Conservation (phyloP, 371 early-diverging fungal genomes). For the Mortierella sp. region DNA sequence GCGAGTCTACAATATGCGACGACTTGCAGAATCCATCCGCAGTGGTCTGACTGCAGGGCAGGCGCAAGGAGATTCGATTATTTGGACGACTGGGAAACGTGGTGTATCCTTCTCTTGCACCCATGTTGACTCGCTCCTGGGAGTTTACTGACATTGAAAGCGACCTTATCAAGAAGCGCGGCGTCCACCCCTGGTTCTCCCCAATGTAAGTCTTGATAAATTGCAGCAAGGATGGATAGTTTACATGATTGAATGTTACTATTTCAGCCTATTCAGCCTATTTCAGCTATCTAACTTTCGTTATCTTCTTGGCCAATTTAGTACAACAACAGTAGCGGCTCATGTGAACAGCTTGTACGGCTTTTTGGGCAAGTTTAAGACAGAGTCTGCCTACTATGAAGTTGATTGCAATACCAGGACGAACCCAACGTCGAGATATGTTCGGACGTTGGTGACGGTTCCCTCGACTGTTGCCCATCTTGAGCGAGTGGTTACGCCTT, state of each 20-base stretch:
- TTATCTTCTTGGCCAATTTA: not conserved
- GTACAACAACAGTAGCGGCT: constrained; percentile 16
- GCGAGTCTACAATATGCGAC: constrained; percentile 37
- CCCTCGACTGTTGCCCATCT: constrained; percentile 37
- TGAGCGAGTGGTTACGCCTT: constrained; percentile 50
- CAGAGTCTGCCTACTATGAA: constrained; percentile 36
- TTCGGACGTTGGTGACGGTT: constrained; percentile 28
- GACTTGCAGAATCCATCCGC: constrained; percentile 26
- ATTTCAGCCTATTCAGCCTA: not conserved
- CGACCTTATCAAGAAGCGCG: constrained; percentile 16
- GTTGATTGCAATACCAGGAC: constrained; percentile 38
- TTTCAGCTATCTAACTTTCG: not conserved
- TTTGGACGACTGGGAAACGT: constrained; percentile 42
- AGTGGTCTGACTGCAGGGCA: constrained; percentile 39
- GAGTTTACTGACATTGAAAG: constrained; percentile 36
- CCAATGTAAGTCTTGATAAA: constrained; percentile 27
- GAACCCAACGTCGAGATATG: constrained; percentile 35
- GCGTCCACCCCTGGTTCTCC: constrained; percentile 21
- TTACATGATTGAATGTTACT: not conserved
- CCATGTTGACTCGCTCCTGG: constrained; percentile 16
- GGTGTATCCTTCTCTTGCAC: constrained; percentile 17
- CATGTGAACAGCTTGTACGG: constrained; percentile 25
- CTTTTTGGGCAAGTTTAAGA: constrained; percentile 19
- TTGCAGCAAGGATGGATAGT: not conserved
- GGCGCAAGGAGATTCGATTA: constrained; percentile 51